phyloP scores from a whole-genome alignment of 1,284 basidiomycete species.

The Ganoderma leucocontextum region DNA sequence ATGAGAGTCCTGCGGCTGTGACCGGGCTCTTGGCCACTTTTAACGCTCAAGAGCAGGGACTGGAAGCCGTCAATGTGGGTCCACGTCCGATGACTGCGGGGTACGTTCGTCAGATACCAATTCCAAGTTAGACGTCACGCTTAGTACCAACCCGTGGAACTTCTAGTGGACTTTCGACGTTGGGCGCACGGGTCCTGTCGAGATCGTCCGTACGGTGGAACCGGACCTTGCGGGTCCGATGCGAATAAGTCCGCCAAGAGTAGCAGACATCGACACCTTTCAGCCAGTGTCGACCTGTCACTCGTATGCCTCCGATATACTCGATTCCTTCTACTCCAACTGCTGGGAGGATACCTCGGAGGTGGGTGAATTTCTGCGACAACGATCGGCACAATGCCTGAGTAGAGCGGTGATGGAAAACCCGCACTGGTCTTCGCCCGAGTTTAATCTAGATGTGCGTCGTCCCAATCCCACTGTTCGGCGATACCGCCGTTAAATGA shows the following conservation, averaged over 20 bases:
- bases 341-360: too few relatives aligned
- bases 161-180: background rate
- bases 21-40: background rate
- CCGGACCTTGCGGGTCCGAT: background rate
- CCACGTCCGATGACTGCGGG: constrained; percentile 2
- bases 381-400: background rate
- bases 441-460: background rate
- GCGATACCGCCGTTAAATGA: background rate
- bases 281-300: background rate
- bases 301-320: background rate
- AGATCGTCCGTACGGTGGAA: background rate
- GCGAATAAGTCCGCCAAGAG: background rate
- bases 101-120: background rate
- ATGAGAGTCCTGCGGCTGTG: background rate
- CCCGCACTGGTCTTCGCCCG: background rate
- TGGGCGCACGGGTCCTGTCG: background rate
- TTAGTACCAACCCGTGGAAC: background rate
- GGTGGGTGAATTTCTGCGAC: background rate
- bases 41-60: background rate
- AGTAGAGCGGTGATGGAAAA: background rate
- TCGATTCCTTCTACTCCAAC: background rate
- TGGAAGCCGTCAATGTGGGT: background rate
- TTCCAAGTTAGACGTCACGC: background rate
- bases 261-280: background rate
- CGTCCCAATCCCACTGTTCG: background rate